Base-by-base conservation (phyloP, 768 basidiomycete species). In the Rhodocollybia butyracea region DNA sequence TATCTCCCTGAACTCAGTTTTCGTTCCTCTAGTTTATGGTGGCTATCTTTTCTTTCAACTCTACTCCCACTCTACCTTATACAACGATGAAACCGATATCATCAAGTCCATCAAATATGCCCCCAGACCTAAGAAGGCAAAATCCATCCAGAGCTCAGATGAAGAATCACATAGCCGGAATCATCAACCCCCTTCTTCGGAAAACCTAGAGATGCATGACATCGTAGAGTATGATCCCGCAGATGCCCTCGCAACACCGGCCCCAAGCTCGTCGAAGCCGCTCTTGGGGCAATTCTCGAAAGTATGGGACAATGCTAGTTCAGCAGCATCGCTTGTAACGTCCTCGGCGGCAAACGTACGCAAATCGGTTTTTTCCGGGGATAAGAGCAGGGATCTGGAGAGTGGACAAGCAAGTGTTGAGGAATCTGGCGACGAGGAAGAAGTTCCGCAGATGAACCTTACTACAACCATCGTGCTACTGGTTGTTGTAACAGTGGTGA, bases 1-100 rank as follows among this genome's bases (percentile, higher is more conserved):
- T 13, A 17, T 12, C 6, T n/a, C 21, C 32, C 22, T 22, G n/a
- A 11, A 8, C 34, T 17, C 2, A 32, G 27, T 29, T 46, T 13
- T 22, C 52, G 66, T 76, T 39, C 78, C 77, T 22, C 58, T 21
- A 85, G 83, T 83, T 52, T 87, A 87, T 60, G 65, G 48, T 1
- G 71, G 73, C 36, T 83, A 79, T 57, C 72, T 85, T n/a, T 61
- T 77, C 41, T 84, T 86, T 69, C 83, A 83, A 61, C 67, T 82
- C 2, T 76, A 65, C 61, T 82, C 83, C 1, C 84, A 85, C 61
- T 73, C 76, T 6, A 61, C 70, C 51, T 70, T 86, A 24, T 87
- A 82, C 64, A 61, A 73, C 63, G 66, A 76, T 24, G 27, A 41
- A 78, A 80, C 24, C 47, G 63, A 64, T 22, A 60, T 70, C 24